Evolutionary conservation across 108 stramenopile species (phyloP).

Genomic region (Pseudonitzschia multistriata): DNA sequence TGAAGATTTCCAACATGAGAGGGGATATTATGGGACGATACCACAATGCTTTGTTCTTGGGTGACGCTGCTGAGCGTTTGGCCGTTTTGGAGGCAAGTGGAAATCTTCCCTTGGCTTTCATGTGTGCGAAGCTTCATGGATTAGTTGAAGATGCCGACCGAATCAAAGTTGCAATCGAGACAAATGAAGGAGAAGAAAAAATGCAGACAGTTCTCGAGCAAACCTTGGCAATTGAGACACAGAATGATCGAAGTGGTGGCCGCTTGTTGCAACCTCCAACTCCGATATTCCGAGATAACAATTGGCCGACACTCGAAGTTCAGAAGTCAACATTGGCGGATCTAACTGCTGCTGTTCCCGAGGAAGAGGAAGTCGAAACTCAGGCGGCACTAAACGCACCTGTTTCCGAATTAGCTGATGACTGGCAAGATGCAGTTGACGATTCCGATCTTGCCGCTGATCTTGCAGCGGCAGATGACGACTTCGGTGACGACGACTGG

Average conservation of each 20-base stretch:
- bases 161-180: conserved; percentile 88
- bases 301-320: conserved; percentile 94
- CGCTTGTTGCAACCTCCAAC: conserved; percentile 95
- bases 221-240: conserved; percentile 17
- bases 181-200: conserved; percentile 76
- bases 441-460: conserved; percentile 20
- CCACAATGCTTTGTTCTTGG: conserved; percentile 95
- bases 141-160: conserved; percentile 90
- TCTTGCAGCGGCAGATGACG: conserved; percentile 53
- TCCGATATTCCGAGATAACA: conserved; percentile 85
- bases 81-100: conserved; percentile 91
- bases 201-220: conserved; percentile 30
- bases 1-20: conserved; percentile 96
- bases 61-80: conserved; percentile 93
- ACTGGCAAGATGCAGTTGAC: conserved; percentile 48
- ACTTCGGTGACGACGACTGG: conserved; percentile 80
- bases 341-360: conserved; percentile 60
- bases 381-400: conserved; percentile 44
- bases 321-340: conserved; percentile 87
- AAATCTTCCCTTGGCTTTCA: conserved; percentile 92
- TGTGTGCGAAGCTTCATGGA: conserved; percentile 89
- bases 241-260: conserved; percentile 42
- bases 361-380: conserved; percentile 63
- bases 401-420: conserved; percentile 46
- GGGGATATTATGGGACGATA: conserved; percentile 95